Conservation (phyloP, 768 basidiomycete species). For the Russula sp. region DNA sequence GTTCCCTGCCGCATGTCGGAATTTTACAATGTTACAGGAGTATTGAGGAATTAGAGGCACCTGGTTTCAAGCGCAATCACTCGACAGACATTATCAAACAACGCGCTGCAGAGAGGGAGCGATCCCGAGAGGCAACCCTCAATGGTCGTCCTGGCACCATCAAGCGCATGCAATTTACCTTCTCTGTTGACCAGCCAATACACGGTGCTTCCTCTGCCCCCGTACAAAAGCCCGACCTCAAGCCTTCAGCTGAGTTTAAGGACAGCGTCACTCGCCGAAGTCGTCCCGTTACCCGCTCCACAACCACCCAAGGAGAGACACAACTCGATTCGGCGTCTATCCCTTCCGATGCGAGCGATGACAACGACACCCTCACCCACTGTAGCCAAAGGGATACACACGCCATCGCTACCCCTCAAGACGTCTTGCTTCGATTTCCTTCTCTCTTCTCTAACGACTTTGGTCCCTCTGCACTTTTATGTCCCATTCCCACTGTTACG, state of each 20-base stretch:
- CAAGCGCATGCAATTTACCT: constrained; percentile 88
- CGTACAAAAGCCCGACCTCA: constrained; percentile 60
- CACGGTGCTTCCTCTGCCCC: constrained; percentile 40
- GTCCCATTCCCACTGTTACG: constrained; percentile 59
- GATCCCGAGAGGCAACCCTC: constrained; percentile 58
- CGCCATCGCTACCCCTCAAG: constrained; percentile 24
- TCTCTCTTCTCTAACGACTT: constrained; percentile 70
- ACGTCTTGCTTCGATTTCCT: constrained; percentile 58
- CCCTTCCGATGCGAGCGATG: constrained; percentile 12
- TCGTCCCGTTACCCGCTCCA: constrained; percentile 36
- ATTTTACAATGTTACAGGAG: constrained; percentile 40
- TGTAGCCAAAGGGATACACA: constrained; percentile 30
- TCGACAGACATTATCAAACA: constrained; percentile 75
- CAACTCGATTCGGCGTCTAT: constrained; percentile 7
- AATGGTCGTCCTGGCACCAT: constrained; percentile 64
- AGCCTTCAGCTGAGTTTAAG: constrained; percentile 62
- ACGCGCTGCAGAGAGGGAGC: constrained; percentile 77
- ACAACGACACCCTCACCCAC: constrained; percentile 37
- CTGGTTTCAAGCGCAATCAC: constrained; percentile 74
- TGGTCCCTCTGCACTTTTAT: constrained; percentile 70
- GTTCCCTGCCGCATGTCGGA: no score
- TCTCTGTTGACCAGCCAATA: constrained; percentile 69
- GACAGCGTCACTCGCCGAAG: constrained; percentile 39
- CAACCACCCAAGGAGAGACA: constrained; percentile 32
- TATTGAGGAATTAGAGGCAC: constrained; percentile 81